Percentiles rank a stretch among this genome's conserved stretches.
phyloP scores from a whole-genome alignment of 495 filamentous ascomycete species.

The Glonium stellatum region DNA sequence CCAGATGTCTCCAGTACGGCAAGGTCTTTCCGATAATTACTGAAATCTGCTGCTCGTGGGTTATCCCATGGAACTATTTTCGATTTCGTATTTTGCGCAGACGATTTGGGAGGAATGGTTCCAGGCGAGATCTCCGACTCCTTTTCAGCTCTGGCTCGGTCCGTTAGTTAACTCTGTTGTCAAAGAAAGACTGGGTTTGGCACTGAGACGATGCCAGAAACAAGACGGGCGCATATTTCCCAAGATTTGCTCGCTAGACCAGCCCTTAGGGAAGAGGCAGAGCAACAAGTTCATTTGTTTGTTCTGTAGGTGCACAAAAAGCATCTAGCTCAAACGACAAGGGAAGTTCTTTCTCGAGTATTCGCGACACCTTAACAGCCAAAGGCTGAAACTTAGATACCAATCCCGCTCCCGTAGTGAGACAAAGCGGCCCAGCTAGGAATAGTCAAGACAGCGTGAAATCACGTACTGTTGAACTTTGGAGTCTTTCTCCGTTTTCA shows the following conservation, averaged over 20 bases:
- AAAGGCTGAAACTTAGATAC: background rate
- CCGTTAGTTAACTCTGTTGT: slow-evolving; percentile 14
- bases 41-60: slow-evolving; percentile 49
- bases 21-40: slow-evolving; percentile 64
- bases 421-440: background rate
- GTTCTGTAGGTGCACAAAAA: background rate
- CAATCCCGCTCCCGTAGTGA: background rate
- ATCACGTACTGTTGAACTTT: slow-evolving; percentile 31
- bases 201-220: slow-evolving; percentile 12
- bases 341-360: background rate
- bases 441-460: background rate
- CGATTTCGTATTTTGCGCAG: slow-evolving; percentile 24
- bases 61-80: slow-evolving; percentile 38
- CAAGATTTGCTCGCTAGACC: too few species aligned
- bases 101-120: slow-evolving; percentile 32
- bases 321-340: background rate
- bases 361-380: background rate
- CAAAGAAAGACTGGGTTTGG: slow-evolving; percentile 1
- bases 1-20: slow-evolving; percentile 57
- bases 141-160: slow-evolving; percentile 18
- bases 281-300: background rate
- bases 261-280: too few species aligned
- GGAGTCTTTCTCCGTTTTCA: slow-evolving; percentile 48
- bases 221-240: slow-evolving; percentile 12
- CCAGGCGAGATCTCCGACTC: slow-evolving; percentile 39